Evolutionary conservation across 2,329 filamentous ascomycete species (phyloP), one percentile per base, ranked within the genome.

Genomic region (Pseudocercospora fuligena): DNA sequence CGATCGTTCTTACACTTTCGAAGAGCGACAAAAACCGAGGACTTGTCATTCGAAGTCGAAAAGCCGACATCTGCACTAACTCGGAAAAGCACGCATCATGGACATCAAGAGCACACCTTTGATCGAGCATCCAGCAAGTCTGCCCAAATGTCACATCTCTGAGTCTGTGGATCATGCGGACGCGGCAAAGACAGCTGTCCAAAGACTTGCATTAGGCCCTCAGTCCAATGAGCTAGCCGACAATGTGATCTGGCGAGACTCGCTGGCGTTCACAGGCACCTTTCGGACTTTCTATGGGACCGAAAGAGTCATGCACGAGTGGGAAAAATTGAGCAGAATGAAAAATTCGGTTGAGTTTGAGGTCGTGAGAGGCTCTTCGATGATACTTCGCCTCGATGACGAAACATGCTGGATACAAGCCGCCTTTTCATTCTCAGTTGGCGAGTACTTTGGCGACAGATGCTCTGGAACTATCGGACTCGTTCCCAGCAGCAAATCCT

Each of bases 241-340:
- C 19, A 70, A 70, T 60, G 66, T 68, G 2, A 66, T 75, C n/a
- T 89, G 85, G 86, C 80, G 86, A 31, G 87, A 89, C 71, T 84
- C 87, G 64, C 80, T 89, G 2, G 83, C 79, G 5, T 71, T 88
- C 16, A 82, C 84, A 0, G 88, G 86, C 83, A 82, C 86, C 43
- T 79, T 88, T 33, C 84, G 81, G 40, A 88, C 87, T 0, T 71
- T 85, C 23, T 82, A 83, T 69, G 80, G 82, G 16, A 73, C 75
- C 53, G 70, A 81, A 60, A 79, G 78, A 49, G 82, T 86, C 47
- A 40, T 72, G 51, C 62, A 72, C 77, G 75, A 68, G 71, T 83
- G 68, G 69, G 76, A 78, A n/a, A 69, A 78, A 23, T 58, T 77
- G 19, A 43, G n/a, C 16, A 43, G 14, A 11, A 43, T 6, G 40